Evolutionary conservation across 75 land plant species (phyloP).

Genomic region (Isoetes taiwanensis): DNA sequence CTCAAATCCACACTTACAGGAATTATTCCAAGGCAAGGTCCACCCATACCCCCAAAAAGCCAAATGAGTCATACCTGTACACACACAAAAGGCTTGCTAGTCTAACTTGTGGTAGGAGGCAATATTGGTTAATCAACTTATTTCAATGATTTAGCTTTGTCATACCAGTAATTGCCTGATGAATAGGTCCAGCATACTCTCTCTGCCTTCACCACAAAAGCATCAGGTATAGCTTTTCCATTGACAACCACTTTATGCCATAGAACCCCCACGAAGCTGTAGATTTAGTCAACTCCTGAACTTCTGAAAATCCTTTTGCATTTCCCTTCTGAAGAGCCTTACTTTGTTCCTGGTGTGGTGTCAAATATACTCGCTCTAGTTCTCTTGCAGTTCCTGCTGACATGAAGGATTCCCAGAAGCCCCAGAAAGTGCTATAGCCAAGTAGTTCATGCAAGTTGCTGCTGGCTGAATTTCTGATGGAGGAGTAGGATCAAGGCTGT

Average conservation of each 20-base stretch:
- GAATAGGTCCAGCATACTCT: conserved; percentile 68
- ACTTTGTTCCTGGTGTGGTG: neutral
- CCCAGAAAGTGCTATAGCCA: neutral
- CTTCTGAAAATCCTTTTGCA: neutral
- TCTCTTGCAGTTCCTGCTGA: neutral
- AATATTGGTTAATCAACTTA: neutral
- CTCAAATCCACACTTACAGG: too few species aligned
- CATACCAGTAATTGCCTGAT: conserved; percentile 91
- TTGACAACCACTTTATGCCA: conserved; percentile 23
- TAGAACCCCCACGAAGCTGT: neutral
- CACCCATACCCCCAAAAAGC: conserved; percentile 13
- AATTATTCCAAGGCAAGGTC: conserved; percentile 6
- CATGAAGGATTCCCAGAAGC: neutral
- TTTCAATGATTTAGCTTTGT: conserved; percentile 8
- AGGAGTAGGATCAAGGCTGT: neutral
- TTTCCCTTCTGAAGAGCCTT: neutral
- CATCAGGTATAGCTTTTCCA: conserved; percentile 53
- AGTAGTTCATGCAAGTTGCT: neutral
- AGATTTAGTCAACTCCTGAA: neutral
- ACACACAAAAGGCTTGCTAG: neutral
- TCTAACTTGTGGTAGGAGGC: too few species aligned
- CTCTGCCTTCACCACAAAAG: conserved; percentile 57
- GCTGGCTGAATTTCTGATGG: neutral
- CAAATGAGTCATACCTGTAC: neutral
- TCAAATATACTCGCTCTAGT: neutral